Percentiles rank a stretch among this genome's conserved stretches.
Evolutionary conservation across 1,139 yeast species (phyloP).

Genomic region (Suhomyces anneliseae): DNA sequence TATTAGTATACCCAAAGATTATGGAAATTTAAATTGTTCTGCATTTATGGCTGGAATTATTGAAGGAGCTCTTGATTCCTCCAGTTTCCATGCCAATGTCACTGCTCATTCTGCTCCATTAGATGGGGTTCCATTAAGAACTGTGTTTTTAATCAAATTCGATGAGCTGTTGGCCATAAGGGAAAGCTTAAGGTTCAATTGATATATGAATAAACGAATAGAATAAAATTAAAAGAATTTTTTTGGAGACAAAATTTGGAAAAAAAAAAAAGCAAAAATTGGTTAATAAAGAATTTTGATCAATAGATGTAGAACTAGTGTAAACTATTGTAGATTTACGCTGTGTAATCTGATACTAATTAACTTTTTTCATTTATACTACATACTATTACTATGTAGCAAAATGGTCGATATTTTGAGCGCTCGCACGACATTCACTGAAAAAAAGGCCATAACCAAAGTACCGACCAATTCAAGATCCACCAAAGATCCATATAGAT

Average conservation of each 20-base stretch:
- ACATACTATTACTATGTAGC: too few relatives aligned
- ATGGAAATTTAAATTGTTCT: conserved; percentile 75
- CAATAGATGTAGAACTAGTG: too few relatives aligned
- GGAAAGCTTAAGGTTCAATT: conserved; percentile 36
- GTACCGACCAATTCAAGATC: not conserved
- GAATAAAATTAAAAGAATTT: too few relatives aligned
- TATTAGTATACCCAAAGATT: conserved; percentile 78
- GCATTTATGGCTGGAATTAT: conserved; percentile 90
- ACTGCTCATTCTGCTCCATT: conserved; percentile 84
- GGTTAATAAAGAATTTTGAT: too few relatives aligned
- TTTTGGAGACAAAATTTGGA: too few relatives aligned
- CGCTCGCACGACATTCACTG: conserved; percentile 6
- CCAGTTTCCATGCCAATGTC: conserved; percentile 79
- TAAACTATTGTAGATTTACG: too few relatives aligned
- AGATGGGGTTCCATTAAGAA: conserved; percentile 63
- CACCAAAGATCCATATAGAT: not conserved
- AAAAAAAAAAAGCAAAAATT: too few relatives aligned
- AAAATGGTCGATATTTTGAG: not conserved
- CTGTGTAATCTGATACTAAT: too few relatives aligned
- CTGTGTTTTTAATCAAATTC: conserved; percentile 83
- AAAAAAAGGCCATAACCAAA: conserved; percentile 2
- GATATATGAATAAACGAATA: not conserved
- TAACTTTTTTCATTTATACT: too few relatives aligned
- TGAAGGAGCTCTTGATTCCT: conserved; percentile 82
- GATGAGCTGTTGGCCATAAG: conserved; percentile 58